Evolutionary conservation across 805 yeast species (phyloP).

Genomic region (Pichia membranifaciens): DNA sequence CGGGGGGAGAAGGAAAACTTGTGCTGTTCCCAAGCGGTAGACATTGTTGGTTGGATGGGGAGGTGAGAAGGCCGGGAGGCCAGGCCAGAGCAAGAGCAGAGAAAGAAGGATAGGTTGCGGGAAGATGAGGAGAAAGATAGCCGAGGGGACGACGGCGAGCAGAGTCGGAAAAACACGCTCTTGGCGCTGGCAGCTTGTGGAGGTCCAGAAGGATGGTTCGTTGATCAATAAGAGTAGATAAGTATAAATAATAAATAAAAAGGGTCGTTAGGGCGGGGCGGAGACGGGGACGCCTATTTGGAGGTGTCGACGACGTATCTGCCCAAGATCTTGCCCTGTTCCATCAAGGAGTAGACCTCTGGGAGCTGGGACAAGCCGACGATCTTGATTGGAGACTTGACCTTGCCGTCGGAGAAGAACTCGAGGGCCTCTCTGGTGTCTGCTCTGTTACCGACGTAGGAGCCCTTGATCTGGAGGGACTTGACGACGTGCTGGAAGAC

Average conservation of each 20-base stretch:
- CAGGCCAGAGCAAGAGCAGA: too few relatives aligned
- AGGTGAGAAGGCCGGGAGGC: too few relatives aligned
- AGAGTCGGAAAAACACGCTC: too few relatives aligned
- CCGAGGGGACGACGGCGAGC: too few relatives aligned
- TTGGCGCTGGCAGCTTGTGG: too few relatives aligned
- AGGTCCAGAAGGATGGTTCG: too few relatives aligned
- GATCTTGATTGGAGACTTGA: slow-evolving; percentile 48
- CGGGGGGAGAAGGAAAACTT: slow-evolving; percentile 51
- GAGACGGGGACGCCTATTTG: slow-evolving; percentile 12
- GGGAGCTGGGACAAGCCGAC: slow-evolving; percentile 49
- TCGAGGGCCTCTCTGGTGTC: slow-evolving; percentile 56
- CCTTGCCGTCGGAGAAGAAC: slow-evolving; percentile 46
- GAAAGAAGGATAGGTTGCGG: too few relatives aligned
- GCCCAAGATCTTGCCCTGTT: slow-evolving; percentile 57
- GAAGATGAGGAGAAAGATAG: too few relatives aligned
- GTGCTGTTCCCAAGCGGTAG: slow-evolving; percentile 51
- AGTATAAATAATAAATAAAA: too few relatives aligned
- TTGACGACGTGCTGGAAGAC: slow-evolving; percentile 52
- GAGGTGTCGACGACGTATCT: slow-evolving; percentile 59
- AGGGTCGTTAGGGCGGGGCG: too few relatives aligned
- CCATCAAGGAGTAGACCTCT: slow-evolving; percentile 47
- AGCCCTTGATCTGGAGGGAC: slow-evolving; percentile 49
- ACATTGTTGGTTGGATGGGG: slow-evolving; percentile 10
- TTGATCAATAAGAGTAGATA: too few relatives aligned
- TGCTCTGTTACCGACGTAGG: slow-evolving; percentile 57